Evolutionary conservation across 768 basidiomycete species (phyloP), one percentile per base, ranked within the genome.

Genomic region (Psilocybe cyanescens): DNA sequence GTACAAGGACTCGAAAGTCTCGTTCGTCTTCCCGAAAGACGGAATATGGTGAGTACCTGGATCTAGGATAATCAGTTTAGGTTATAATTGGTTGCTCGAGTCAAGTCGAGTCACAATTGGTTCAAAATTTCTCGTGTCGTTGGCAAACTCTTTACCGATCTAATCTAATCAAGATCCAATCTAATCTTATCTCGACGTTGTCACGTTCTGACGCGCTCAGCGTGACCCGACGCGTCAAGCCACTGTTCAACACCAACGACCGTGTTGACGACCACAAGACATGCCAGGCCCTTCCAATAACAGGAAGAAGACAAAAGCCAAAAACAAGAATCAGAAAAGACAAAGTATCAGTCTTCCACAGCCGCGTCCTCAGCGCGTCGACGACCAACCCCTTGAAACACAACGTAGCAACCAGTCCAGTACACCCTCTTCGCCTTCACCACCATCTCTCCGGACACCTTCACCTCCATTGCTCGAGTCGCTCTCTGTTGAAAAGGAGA

Each of bases 1-100:
- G 69, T 74, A 74, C 74, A 75, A 74, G 70, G 72, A 76, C 74
- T 72, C 58, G 66, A 68, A 70, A 75, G 72, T 71, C 74, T 72
- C 55, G 60, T 55, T 46, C 72, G 63, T 66, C 65, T 66, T 65
- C 31, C 64, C 61, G 62, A 65, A 67, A 75, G 65, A 53, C 69
- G 61, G 59, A 66, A 66, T 71, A 71, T 74, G 58, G 68, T 71
- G 70, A 62, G 61, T 65, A 59, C 64, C 67, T 64, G 52, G 67
- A 68, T 70, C 65, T 62, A 44, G 58, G 63, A 63, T 51, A 67
- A 67, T 70, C 66, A 65, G 63, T 63, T 57, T 37, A 14, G 3
- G 55, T 45, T 37, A 44, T 45, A 30, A 55, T 60, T 60, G 46
- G 47, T 33, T 47, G 30, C 7, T 9, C 8, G 52, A 33, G 29